phyloP scores from a whole-genome alignment of 108 stramenopile genomes.

The Seminavis robusta region DNA sequence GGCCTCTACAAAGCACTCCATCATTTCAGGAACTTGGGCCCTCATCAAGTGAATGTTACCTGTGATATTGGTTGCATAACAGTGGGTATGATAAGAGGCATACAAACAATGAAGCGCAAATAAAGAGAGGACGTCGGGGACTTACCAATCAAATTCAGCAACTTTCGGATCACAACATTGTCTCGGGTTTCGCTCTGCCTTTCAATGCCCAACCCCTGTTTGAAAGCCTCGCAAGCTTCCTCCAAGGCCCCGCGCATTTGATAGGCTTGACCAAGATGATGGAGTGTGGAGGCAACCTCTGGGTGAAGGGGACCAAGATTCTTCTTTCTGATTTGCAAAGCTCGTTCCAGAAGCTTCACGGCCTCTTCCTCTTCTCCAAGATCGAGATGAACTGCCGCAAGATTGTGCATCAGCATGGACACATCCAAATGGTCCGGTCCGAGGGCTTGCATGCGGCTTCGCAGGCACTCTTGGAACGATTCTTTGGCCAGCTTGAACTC shows the following conservation, averaged over 20 bases:
- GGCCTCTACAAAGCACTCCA: conserved; percentile 62
- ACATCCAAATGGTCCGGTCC: conserved; percentile 53
- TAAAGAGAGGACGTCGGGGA: too few relatives aligned
- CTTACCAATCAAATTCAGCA: conserved; percentile 52
- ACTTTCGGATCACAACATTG: conserved; percentile 24
- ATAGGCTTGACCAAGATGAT: conserved; percentile 53
- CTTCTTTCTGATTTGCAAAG: conserved; percentile 44
- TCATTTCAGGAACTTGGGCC: conserved; percentile 45
- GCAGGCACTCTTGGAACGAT: conserved; percentile 47
- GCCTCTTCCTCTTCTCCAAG: conserved; percentile 52
- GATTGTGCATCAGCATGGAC: conserved; percentile 57
- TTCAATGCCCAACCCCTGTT: conserved; percentile 45
- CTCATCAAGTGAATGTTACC: conserved; percentile 58
- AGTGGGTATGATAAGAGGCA: too few relatives aligned
- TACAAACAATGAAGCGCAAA: too few relatives aligned
- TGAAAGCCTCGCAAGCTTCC: conserved; percentile 39
- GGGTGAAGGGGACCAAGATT: conserved; percentile 40
- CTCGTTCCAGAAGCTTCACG: conserved; percentile 40
- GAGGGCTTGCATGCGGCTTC: conserved; percentile 38
- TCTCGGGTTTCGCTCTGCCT: conserved; percentile 7
- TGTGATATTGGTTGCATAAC: too few relatives aligned
- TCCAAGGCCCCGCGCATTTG: conserved; percentile 49
- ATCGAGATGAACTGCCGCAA: conserved; percentile 57
- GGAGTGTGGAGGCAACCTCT: conserved; percentile 47
- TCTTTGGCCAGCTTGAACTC: conserved; percentile 34